Evolutionary conservation across 1,139 yeast genomes (phyloP), one percentile per base, ranked within the genome.

Genomic region (Diutina mesorugosa): DNA sequence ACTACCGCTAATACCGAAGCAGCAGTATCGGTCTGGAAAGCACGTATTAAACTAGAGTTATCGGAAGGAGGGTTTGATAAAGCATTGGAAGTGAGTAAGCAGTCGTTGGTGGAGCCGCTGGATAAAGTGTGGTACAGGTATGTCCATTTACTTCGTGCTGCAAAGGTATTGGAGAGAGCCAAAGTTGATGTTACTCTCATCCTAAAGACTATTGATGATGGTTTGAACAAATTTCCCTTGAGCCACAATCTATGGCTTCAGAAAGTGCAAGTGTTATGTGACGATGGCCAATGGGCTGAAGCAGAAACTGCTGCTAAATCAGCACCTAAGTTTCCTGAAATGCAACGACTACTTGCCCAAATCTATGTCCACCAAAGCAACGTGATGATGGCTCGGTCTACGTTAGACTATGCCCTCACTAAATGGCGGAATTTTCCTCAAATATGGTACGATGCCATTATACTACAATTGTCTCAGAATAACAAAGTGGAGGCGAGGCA

Each of bases 361-460:
- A 60, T 82, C 1, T 87, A 85, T 60, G 80, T 76, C 57, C 56
- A 65, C 0, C 61, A 67, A 6, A 66, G 77, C 6, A 72, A 72
- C 0, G 72, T 77, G 8, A 59, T 66, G 7, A 75, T 81, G 58
- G 93, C 96, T 0, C 78, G 97, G 58, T 84, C 96, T 0, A 74
- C 79, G 1, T 68, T 90, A 16, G 97, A 90, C 62, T 72, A 81
- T 45, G 96, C 90, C 0, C 67, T 88, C 3, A 62, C 83, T 16
- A 72, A 73, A 41, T 79, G 78, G 58, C 82, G 85, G 0, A 64
- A 72, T 4, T 70, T 72, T 46, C 87, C 81, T 41, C 58, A 58
- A 14, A 61, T 90, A 2, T 85, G 90, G 84, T 66, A 75, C 6
- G 85, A 79, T 32, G 79, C 83, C 59, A 73, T 89, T 9, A 63